Evolutionary conservation across 2,329 filamentous ascomycete species (phyloP).

Genomic region (Aspergillus fructus): DNA sequence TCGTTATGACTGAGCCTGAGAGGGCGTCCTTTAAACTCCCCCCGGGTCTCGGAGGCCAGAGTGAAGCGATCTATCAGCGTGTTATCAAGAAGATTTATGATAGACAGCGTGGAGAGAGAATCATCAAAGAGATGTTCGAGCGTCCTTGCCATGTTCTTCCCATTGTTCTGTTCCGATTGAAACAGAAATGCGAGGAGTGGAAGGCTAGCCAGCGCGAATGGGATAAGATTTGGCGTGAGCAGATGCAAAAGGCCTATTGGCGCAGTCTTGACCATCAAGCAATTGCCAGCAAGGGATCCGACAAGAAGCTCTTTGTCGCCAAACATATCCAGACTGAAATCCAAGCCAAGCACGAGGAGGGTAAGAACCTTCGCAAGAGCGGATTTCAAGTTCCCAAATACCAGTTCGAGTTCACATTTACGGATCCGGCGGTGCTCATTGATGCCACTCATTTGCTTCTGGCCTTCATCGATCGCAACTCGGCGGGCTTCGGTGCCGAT

Average conservation of each 20-base stretch:
- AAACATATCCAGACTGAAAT: conserved; percentile 90
- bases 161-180: conserved; percentile 81
- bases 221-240: conserved; percentile 98
- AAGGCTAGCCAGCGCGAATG: conserved; percentile 94
- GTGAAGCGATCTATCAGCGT: conserved; percentile 93
- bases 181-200: conserved; percentile 97
- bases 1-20: conserved; percentile 73
- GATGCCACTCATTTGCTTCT: conserved; percentile 51
- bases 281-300: conserved; percentile 79
- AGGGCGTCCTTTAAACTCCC: conserved; percentile 75
- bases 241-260: conserved; percentile 92
- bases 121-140: conserved; percentile 82
- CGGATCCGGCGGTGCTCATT: conserved; percentile 65
- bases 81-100: conserved; percentile 98
- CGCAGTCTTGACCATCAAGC: conserved; percentile 97
- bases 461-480: conserved; percentile 48
- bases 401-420: conserved; percentile 75
- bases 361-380: conserved; percentile 68
- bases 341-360: conserved; percentile 89
- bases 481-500: conserved; percentile 57
- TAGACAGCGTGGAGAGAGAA: conserved; percentile 74
- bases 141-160: conserved; percentile 85
- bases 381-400: conserved; percentile 61
- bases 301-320: conserved; percentile 87
- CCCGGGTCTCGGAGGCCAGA: conserved; percentile 82